These are phyloP conservation scores for Hippophae tibetana DNA, from an alignment of 306 rosid genomes.

Conservation along the genomic window DNA sequence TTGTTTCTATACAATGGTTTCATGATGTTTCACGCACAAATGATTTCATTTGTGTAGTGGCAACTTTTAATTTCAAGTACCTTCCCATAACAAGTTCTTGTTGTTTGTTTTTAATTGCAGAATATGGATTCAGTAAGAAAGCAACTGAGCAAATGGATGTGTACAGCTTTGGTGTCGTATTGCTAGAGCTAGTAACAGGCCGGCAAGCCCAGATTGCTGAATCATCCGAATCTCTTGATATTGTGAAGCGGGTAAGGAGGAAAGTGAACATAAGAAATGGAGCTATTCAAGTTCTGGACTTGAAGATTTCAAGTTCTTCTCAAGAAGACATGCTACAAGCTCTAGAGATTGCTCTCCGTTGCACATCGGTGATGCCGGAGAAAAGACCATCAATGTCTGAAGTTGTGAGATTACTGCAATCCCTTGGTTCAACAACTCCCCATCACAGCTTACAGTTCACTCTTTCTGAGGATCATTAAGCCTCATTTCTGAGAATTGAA, in stretches of 20 bases:
- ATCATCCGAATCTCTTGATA: conserved; percentile 49
- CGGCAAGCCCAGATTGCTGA: conserved; percentile 56
- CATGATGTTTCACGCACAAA: no score
- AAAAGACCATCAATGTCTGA: conserved; percentile 77
- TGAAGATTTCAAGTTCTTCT: conserved; percentile 34
- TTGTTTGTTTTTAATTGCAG: conserved; percentile 40
- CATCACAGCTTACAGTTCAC: conserved; percentile 28
- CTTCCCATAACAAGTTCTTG: not conserved
- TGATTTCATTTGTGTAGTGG: no score
- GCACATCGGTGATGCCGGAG: conserved; percentile 88
- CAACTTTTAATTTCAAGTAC: no score
- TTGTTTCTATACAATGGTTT: no score
- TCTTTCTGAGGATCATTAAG: conserved; percentile 29
- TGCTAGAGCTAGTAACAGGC: conserved; percentile 81
- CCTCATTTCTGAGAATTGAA: conserved; percentile 29
- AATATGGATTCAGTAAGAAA: conserved; percentile 63
- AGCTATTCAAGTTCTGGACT: conserved; percentile 61
- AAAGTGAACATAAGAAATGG: conserved; percentile 85
- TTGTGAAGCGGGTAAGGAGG: conserved; percentile 88
- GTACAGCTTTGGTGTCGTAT: conserved; percentile 85
- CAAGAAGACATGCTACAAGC: conserved; percentile 57
- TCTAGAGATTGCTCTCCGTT: conserved; percentile 64
- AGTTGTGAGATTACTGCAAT: conserved; percentile 64
- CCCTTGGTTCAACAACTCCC: conserved; percentile 33
- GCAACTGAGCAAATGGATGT: conserved; percentile 66